Evolutionary conservation across 805 yeast genomes (phyloP).

Genomic region (Spathaspora girioi): DNA sequence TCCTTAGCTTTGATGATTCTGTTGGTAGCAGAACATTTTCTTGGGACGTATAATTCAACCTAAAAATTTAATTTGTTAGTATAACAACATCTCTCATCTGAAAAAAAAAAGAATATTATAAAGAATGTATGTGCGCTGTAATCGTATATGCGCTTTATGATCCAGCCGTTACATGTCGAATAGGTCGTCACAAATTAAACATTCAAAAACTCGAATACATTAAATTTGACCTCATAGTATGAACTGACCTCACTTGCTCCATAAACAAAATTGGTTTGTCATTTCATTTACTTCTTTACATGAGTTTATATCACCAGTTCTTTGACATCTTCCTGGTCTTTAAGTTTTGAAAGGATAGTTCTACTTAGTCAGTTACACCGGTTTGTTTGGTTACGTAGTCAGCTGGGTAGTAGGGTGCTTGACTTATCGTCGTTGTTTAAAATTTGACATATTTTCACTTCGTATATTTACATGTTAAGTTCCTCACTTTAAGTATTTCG

Average conservation of each 20-base stretch:
- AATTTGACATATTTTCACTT: not conserved
- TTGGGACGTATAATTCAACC: constrained; percentile 99
- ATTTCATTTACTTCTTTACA: too few relatives aligned
- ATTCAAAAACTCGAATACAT: too few relatives aligned
- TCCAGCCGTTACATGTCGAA: not conserved
- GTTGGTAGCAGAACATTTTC: constrained; percentile 99
- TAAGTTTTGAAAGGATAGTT: too few relatives aligned
- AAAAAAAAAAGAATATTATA: not conserved
- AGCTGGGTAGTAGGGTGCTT: not conserved
- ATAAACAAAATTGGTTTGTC: too few relatives aligned
- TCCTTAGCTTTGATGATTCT: constrained; percentile 99
- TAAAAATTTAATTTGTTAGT: constrained; percentile 20
- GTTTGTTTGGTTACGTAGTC: too few relatives aligned
- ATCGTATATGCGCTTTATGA: not conserved
- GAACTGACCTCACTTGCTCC: too few relatives aligned
- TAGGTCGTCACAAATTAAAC: not conserved
- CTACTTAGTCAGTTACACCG: too few relatives aligned
- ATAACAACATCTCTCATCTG: not conserved
- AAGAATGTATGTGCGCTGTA: too few relatives aligned
- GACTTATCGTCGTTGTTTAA: not conserved
- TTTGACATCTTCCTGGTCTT: too few relatives aligned
- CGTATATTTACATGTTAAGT: not conserved
- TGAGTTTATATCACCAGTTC: too few relatives aligned
- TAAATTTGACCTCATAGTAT: too few relatives aligned
- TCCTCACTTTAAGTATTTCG: not conserved